phyloP scores from a whole-genome alignment of 176 grass and related monocot species.

The Puccinellia tenuiflora region DNA sequence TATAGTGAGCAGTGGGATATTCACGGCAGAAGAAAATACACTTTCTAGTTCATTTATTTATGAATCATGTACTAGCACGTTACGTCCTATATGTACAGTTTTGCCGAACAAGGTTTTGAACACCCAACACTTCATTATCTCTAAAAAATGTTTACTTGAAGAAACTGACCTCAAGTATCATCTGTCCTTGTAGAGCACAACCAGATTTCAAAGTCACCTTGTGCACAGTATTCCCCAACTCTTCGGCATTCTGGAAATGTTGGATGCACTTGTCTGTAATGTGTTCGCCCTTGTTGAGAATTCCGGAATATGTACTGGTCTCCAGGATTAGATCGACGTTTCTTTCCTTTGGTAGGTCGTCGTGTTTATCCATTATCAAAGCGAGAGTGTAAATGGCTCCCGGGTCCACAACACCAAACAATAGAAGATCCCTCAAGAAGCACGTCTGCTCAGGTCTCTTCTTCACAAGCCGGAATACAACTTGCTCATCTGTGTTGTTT shows the following conservation, averaged over 20 bases:
- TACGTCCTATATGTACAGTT: no score
- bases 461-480: neutral
- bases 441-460: no score
- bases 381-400: neutral
- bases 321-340: neutral
- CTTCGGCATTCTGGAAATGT: neutral
- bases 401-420: neutral
- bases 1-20: no score
- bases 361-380: neutral
- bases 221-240: neutral
- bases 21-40: no score
- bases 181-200: neutral
- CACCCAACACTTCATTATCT: no score
- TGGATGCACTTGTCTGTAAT: no score
- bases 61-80: no score
- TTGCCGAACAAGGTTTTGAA: no score
- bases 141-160: neutral
- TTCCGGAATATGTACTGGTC: neutral
- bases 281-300: no score
- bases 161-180: neutral
- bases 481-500: neutral
- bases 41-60: no score
- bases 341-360: neutral
- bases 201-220: neutral
- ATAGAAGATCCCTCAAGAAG: neutral